phyloP scores from a whole-genome alignment of 176 grass and related monocot genomes.

The Ampelocalamus luodianensis region DNA sequence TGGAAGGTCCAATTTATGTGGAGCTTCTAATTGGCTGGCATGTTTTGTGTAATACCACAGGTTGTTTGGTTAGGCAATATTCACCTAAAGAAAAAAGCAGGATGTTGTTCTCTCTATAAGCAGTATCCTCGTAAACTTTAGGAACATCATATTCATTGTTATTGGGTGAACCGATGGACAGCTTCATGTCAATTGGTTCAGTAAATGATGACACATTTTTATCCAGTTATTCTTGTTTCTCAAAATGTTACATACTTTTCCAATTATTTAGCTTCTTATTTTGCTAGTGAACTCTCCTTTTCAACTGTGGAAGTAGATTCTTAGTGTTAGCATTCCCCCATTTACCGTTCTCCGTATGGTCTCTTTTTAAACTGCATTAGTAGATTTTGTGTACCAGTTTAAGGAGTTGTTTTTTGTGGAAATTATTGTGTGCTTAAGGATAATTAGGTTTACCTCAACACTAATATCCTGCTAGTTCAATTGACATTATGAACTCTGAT shows the following conservation, averaged over 20 bases:
- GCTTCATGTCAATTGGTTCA: constrained; percentile 52
- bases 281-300: background rate
- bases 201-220: constrained; percentile 62
- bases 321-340: background rate
- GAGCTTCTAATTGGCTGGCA: background rate
- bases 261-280: background rate
- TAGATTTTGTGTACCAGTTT: background rate
- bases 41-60: background rate
- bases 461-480: background rate
- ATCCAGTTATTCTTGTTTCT: background rate
- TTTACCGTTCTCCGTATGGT: background rate
- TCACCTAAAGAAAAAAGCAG: constrained; percentile 39
- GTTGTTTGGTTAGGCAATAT: background rate
- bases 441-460: background rate
- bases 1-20: background rate
- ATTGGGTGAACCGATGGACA: constrained; percentile 60
- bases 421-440: background rate
- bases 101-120: constrained; percentile 41
- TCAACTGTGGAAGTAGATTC: background rate
- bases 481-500: background rate
- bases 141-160: constrained; percentile 58
- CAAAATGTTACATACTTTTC: background rate
- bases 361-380: background rate
- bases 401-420: background rate
- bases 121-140: constrained; percentile 61